Base-by-base conservation (phyloP, 371 early-diverging fungal species). In the Dinochytrium kinnereticum region DNA sequence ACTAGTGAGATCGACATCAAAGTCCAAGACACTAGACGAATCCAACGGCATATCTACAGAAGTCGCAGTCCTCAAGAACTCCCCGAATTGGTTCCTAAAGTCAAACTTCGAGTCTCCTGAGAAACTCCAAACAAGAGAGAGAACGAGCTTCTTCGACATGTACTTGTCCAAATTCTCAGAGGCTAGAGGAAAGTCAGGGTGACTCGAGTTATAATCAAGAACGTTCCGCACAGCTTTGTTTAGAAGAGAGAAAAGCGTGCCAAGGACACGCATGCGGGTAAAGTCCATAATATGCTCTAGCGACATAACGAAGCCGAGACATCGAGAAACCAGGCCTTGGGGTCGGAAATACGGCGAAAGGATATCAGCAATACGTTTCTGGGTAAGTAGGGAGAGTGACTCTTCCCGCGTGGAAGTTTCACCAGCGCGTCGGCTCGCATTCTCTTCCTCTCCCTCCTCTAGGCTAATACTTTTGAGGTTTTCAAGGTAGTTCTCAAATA, bases 221-320 rank as follows among this genome's bases (percentile, higher is more conserved):
- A 97, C 89, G 53, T 89, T 90, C 24, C 93, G 88, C 5, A 94
- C 91, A 1, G 95, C 91, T 82, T 92, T 94, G 86, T 95, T 95
- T 36, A 98, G 78, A 37, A 98, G 85, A 17, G 96, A 92, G 81
- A 96, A 96, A 75, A 99, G 86, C 0, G 98, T 95, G 31, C 82
- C 86, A 37, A 98, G 80, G 7, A 90, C 96, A 34, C 97, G 92
- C 84, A 92, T 91, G 2, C 85, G 78, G 19, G 98, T 96, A 72
- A 97, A 97, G 78, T 97, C 96, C 99, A 99, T 99, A 69, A 99
- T 92, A 69, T 99, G 99, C 17, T 92, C 92, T 50, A 95, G 80
- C 3, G 88, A 84, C 36, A 80, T 78, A 13, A 95, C 94, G 70
- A 88, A 87, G 10, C 85, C 88, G 44, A 98, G 76, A 0, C 93